phyloP scores from a whole-genome alignment of 371 early-diverging fungal species.

The Dinochytrium kinnereticum region DNA sequence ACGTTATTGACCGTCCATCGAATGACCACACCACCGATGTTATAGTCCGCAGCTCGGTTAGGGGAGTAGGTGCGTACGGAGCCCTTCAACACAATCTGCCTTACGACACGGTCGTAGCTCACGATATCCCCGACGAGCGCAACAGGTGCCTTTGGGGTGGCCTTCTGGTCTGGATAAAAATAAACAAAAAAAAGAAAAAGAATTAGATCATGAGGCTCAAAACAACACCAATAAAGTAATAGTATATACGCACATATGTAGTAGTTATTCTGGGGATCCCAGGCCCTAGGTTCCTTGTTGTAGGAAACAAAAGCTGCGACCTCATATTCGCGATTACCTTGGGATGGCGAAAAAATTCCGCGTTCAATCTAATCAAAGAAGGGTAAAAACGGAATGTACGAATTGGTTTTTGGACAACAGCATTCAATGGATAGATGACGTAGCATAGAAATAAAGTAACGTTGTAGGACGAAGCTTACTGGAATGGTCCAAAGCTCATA shows the following conservation, averaged over 20 bases:
- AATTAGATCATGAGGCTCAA: too few species aligned
- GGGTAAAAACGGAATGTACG: too few species aligned
- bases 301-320: conserved; percentile 8
- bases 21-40: not conserved
- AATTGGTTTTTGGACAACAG: too few species aligned
- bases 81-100: not conserved
- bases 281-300: not conserved
- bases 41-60: conserved; percentile 11
- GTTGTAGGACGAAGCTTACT: not conserved
- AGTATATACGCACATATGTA: too few species aligned
- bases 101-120: not conserved
- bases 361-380: too few species aligned
- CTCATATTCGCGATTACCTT: not conserved
- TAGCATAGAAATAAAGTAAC: not conserved
- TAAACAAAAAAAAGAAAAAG: too few species aligned
- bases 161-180: too few species aligned
- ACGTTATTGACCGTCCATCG: conserved; percentile 1
- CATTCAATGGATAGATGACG: too few species aligned
- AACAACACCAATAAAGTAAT: too few species aligned
- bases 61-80: not conserved
- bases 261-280: conserved; percentile 14
- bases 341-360: too few species aligned
- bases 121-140: not conserved
- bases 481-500: conserved; percentile 4
- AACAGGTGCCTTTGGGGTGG: not conserved